Evolutionary conservation across 306 rosid genomes (phyloP), one percentile per base, ranked within the genome.

Genomic region (Lotus japonicus): DNA sequence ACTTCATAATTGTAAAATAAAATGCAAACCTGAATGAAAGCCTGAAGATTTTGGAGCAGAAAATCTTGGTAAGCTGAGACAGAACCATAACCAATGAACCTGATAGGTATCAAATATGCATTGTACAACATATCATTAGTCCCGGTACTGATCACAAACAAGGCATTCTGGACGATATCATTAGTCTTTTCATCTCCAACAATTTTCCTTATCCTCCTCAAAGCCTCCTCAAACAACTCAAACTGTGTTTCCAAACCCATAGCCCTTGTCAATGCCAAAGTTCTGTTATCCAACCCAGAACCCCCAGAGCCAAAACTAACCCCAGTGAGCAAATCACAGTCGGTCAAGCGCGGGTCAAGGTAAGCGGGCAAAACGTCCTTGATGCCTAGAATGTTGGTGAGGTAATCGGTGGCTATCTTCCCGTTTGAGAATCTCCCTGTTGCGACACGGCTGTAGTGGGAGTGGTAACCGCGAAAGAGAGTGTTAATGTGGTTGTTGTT

Each of bases 261-360:
- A 3, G 38, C 84, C 3, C 1, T 19, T 0, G 45, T 8, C 26
- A 77, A 3, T 0, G 36, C 18, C 7, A 12, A 12, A 0, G 83
- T 82, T 2, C 6, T 5, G 0, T 2, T 16, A 10, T 83, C 91
- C 31, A 83, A 39, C 1, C 88, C 88, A 0, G 79, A 21, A 53
- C 83, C 83, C 0, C 70, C 84, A 0, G 83, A 79, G 6, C 50
- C 86, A 41, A 86, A 83, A 51, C 82, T 83, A 39, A 79, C 84
- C 2, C 84, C 86, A 0, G 88, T 76, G 4, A 76, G 48, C 60
- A 86, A 36, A 52, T 79, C 82, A 0, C 1, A 0, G 9, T 67
- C 82, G 0, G 33, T 79, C 9, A 86, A 15, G 0, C 1, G 35
- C 0, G 62, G 58, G 66, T 81, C 78, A 2, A 53, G 70, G 14